Conservation (phyloP, 192 early-diverging fungal species). For the Paraglomus occultum region DNA sequence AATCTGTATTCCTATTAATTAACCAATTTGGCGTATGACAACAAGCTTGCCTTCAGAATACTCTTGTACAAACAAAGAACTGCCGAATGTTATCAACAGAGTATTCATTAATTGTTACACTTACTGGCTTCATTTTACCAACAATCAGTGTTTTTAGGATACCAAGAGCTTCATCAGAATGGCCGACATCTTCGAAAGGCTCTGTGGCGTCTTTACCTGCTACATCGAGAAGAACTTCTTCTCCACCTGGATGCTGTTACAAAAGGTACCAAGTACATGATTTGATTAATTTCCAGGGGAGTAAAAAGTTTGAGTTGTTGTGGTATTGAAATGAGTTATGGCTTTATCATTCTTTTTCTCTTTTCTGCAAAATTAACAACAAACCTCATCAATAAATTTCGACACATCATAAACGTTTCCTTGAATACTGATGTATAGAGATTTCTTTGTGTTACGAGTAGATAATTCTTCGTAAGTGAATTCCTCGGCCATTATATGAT, state of each 20-base stretch:
- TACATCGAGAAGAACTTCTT: conserved; percentile 91
- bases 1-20: too few species aligned
- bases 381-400: conserved; percentile 73
- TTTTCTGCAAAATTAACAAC: conserved; percentile 10
- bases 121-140: conserved; percentile 68
- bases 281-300: not conserved
- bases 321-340: not conserved
- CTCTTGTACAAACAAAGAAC: not conserved
- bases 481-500: not conserved
- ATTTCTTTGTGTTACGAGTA: conserved; percentile 64
- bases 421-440: conserved; percentile 80
- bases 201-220: conserved; percentile 89
- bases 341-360: not conserved
- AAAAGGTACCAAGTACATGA: not conserved
- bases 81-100: not conserved
- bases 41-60: too few species aligned
- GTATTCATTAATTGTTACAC: conserved; percentile 1
- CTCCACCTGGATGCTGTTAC: conserved; percentile 92
- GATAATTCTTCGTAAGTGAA: conserved; percentile 71
- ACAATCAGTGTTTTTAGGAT: conserved; percentile 73
- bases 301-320: not conserved
- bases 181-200: conserved; percentile 96
- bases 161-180: conserved; percentile 92
- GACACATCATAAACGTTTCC: conserved; percentile 81
- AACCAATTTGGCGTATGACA: too few species aligned